These are phyloP conservation scores for Penicillium sp. DNA, from an alignment of 2,329 filamentous ascomycete genomes.

Conservation along the genomic window DNA sequence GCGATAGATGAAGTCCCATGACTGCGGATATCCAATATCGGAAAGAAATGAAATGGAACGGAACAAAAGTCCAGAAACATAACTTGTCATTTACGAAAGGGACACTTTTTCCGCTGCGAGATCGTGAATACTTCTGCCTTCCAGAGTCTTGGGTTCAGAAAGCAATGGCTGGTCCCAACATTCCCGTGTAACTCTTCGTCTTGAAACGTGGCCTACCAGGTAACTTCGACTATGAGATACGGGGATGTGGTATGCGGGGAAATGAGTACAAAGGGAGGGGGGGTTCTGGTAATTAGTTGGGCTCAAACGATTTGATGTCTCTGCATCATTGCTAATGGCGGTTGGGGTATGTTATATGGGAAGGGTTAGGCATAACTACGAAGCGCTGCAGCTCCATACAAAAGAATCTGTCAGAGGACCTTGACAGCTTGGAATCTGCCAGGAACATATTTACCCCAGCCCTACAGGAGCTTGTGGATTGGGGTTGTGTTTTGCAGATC, in stretches of 20 bases:
- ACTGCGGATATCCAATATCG: background rate
- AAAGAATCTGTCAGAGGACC: background rate
- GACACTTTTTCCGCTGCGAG: background rate
- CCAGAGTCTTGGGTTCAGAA: slow-evolving; percentile 1
- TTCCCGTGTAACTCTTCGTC: slow-evolving; percentile 12
- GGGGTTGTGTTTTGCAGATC: background rate
- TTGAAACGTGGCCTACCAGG: background rate
- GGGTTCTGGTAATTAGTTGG: background rate
- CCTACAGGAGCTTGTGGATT: background rate
- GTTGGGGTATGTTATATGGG: background rate
- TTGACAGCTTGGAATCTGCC: background rate
- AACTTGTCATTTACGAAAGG: background rate
- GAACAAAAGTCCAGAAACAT: background rate
- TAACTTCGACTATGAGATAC: slow-evolving; percentile 7
- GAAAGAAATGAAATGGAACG: background rate
- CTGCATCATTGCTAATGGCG: background rate
- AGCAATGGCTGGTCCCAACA: slow-evolving; percentile 3
- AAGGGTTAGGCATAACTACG: background rate
- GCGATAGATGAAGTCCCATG: slow-evolving; percentile 29
- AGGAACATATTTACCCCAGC: background rate
- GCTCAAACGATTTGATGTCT: too few relatives aligned
- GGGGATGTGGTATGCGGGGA: slow-evolving; percentile 8
- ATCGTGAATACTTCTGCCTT: background rate
- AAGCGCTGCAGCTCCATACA: background rate
- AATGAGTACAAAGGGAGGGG: background rate